Evolutionary conservation across 2,329 filamentous ascomycete genomes (phyloP).

Genomic region (Trichoderma sp.): DNA sequence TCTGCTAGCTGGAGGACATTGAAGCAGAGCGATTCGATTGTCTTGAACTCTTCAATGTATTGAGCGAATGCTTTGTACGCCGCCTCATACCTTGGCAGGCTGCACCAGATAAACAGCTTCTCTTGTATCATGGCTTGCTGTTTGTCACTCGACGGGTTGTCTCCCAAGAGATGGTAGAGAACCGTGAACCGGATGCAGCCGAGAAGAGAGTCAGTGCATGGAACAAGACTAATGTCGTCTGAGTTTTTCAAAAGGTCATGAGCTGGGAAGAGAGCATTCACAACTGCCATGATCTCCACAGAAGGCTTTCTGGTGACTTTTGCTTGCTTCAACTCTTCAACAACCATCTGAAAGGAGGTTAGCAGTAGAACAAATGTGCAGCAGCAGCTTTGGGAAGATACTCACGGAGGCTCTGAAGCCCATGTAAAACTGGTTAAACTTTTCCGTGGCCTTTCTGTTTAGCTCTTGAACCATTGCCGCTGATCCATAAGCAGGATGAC

Average conservation of each 20-base stretch:
- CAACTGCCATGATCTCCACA: slow-evolving; percentile 32
- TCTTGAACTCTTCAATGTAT: slow-evolving; percentile 36
- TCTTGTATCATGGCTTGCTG: slow-evolving; percentile 28
- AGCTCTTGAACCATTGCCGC: slow-evolving; percentile 31
- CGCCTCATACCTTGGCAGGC: slow-evolving; percentile 31
- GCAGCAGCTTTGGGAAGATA: neutral
- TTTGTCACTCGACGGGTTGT: slow-evolving; percentile 23
- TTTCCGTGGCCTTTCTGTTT: slow-evolving; percentile 28
- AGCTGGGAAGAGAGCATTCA: slow-evolving; percentile 38
- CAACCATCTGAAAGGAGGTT: neutral
- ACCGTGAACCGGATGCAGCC: slow-evolving; percentile 37
- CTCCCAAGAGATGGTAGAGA: slow-evolving; percentile 34
- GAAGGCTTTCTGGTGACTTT: slow-evolving; percentile 18
- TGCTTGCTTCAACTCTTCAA: slow-evolving; percentile 12
- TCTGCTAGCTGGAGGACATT: slow-evolving; percentile 25
- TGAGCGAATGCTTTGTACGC: slow-evolving; percentile 30
- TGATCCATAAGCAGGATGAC: slow-evolving; percentile 18
- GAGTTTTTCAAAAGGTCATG: slow-evolving; percentile 23
- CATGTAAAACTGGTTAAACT: slow-evolving; percentile 33
- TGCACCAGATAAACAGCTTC: slow-evolving; percentile 35
- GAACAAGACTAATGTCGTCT: slow-evolving; percentile 28
- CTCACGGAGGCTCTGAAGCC: slow-evolving; percentile 36
- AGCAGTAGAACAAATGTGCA: neutral
- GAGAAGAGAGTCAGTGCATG: slow-evolving; percentile 32
- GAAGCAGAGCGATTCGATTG: slow-evolving; percentile 33